Percentiles rank a stretch among this genome's conserved stretches.
Evolutionary conservation across 1,139 yeast species (phyloP).

Genomic region (Scheffersomyces titani): DNA sequence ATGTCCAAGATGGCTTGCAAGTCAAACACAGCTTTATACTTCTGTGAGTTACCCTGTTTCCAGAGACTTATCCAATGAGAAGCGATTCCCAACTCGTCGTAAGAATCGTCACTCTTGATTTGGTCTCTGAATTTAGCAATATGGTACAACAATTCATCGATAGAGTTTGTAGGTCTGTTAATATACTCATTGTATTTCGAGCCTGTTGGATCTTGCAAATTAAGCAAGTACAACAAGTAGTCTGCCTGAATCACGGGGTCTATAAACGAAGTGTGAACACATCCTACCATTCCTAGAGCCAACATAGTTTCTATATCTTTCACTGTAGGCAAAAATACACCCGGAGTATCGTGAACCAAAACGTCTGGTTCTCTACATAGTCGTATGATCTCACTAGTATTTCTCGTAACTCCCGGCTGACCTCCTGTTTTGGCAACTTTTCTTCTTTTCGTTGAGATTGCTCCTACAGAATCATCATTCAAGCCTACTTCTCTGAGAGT

Average conservation of each 20-base stretch:
- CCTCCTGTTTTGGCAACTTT: conserved; percentile 88
- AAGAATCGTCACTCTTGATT: conserved; percentile 31
- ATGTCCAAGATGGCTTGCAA: conserved; percentile 33
- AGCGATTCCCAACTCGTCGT: conserved; percentile 65
- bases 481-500: conserved; percentile 63
- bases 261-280: conserved; percentile 67
- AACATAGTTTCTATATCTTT: conserved; percentile 71
- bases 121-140: conserved; percentile 49
- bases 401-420: conserved; percentile 87
- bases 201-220: conserved; percentile 58
- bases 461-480: conserved; percentile 16
- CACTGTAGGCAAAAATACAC: conserved; percentile 81
- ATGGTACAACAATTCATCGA: conserved; percentile 59
- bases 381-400: conserved; percentile 74
- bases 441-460: conserved; percentile 37
- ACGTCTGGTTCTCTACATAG: conserved; percentile 65
- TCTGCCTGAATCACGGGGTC: conserved; percentile 91
- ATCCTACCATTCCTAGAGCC: conserved; percentile 71
- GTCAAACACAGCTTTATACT: conserved; percentile 40
- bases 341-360: conserved; percentile 87
- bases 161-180: conserved; percentile 71
- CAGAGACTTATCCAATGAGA: conserved; percentile 67
- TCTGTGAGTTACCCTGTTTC: conserved; percentile 55
- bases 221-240: conserved; percentile 72
- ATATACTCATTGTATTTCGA: conserved; percentile 47